Conservation (phyloP, 148 eudicot species). For the Arbutus unedo region DNA sequence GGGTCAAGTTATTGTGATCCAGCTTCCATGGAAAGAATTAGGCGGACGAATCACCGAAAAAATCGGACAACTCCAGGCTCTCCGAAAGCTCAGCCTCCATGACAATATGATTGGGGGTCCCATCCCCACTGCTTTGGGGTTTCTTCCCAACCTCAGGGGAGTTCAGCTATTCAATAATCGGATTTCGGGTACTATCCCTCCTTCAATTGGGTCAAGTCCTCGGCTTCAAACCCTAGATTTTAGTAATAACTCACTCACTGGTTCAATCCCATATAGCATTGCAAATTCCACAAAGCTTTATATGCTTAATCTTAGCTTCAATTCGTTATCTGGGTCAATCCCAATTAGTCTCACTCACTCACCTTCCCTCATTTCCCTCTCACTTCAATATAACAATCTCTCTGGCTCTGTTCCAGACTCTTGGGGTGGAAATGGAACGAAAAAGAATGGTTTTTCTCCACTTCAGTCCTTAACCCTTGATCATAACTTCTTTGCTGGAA, state of each 20-base stretch:
- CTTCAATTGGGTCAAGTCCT: conserved; percentile 53
- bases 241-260: conserved; percentile 54
- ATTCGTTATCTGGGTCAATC: conserved; percentile 55
- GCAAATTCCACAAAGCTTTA: conserved; percentile 54
- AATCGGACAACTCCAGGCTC: conserved; percentile 65
- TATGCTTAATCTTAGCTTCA: conserved; percentile 71
- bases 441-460: background rate
- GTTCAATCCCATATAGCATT: conserved; percentile 53
- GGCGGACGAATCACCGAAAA: conserved; percentile 58
- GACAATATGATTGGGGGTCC: conserved; percentile 61
- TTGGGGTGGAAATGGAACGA: background rate
- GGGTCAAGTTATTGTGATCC: conserved; percentile 83
- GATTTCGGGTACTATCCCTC: conserved; percentile 67
- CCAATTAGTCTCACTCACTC: conserved; percentile 50
- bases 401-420: conserved; percentile 18
- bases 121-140: conserved; percentile 61
- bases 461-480: background rate
- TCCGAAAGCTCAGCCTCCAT: conserved; percentile 81
- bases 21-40: conserved; percentile 76
- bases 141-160: conserved; percentile 72
- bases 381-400: conserved; percentile 50
- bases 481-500: conserved; percentile 18
- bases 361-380: conserved; percentile 41
- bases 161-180: conserved; percentile 68
- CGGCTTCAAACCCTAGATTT: conserved; percentile 69